phyloP scores from a whole-genome alignment of 2,329 filamentous ascomycete species.

The Xylariaceae sp. region DNA sequence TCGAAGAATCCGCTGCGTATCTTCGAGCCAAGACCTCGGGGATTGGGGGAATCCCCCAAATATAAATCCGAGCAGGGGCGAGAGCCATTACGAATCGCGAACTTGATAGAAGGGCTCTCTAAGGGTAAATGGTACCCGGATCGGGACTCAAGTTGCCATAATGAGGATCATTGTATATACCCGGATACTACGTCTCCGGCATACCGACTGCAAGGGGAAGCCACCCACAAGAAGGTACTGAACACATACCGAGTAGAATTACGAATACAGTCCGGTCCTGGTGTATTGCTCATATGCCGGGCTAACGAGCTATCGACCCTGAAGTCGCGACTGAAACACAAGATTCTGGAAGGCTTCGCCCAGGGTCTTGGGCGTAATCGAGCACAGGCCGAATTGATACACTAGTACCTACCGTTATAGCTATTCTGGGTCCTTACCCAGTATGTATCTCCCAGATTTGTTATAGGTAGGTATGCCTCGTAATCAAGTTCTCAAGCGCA shows the following conservation, averaged over 20 bases:
- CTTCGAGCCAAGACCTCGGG: slow-evolving; percentile 9
- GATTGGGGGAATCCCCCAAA: slow-evolving; percentile 2
- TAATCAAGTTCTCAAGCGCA: too few relatives aligned
- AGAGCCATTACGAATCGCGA: slow-evolving; percentile 5
- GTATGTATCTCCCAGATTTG: too few relatives aligned
- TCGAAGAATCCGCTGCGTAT: slow-evolving; percentile 3
- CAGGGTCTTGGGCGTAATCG: too few relatives aligned
- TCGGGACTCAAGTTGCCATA: slow-evolving; percentile 16
- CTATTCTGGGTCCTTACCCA: too few relatives aligned
- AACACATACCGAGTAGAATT: slow-evolving; percentile 7
- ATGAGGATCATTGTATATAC: slow-evolving; percentile 21
- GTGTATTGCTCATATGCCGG: slow-evolving; percentile 1
- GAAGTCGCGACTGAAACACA: background rate
- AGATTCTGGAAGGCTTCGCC: background rate
- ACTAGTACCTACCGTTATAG: too few relatives aligned
- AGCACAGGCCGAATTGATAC: too few relatives aligned
- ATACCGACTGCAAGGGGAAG: slow-evolving; percentile 10
- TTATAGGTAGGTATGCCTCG: too few relatives aligned
- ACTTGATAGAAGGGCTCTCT: slow-evolving; percentile 4
- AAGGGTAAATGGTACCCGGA: slow-evolving; percentile 17
- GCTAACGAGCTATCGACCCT: background rate
- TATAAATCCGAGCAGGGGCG: slow-evolving; percentile 9
- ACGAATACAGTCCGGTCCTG: slow-evolving; percentile 5
- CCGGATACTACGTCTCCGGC: slow-evolving; percentile 26
- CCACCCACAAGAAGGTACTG: slow-evolving; percentile 12